Evolutionary conservation across 1,284 basidiomycete species (phyloP).

Genomic region (Coniferiporia sulphurascens): DNA sequence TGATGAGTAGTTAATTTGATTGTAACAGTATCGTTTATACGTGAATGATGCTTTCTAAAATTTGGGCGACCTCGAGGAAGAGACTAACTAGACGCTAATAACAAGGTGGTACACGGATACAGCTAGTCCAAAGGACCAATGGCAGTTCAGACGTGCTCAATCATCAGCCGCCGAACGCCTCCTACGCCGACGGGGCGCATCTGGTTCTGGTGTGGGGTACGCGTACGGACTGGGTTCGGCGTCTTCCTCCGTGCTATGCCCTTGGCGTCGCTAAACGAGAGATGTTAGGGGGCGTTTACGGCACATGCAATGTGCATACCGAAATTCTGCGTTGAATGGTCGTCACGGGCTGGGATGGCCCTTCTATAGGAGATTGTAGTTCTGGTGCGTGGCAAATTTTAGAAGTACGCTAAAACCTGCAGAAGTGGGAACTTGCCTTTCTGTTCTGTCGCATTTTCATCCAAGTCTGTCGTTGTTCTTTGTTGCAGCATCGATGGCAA

Average conservation of each 20-base stretch:
- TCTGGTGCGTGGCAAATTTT: no score
- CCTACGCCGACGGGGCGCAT: background rate
- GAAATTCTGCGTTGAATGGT: background rate
- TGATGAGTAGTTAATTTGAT: no score
- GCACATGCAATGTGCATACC: background rate
- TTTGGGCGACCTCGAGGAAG: no score
- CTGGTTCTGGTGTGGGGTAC: background rate
- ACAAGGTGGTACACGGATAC: background rate
- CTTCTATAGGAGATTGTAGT: background rate
- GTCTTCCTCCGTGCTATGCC: constrained; percentile 2
- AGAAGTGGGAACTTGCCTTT: background rate
- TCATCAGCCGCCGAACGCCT: background rate
- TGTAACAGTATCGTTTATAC: no score
- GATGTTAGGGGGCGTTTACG: background rate
- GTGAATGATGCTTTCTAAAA: no score
- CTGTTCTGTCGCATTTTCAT: background rate
- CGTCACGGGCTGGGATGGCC: background rate
- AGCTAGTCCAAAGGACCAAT: no score
- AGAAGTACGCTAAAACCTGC: no score
- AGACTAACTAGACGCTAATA: no score
- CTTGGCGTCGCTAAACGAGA: background rate
- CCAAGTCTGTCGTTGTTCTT: background rate
- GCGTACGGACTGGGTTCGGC: background rate
- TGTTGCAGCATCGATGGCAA: constrained; percentile 7
- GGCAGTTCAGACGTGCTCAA: background rate